Base-by-base conservation (phyloP, 139 green algal species). In the Chlorella ohadii region DNA sequence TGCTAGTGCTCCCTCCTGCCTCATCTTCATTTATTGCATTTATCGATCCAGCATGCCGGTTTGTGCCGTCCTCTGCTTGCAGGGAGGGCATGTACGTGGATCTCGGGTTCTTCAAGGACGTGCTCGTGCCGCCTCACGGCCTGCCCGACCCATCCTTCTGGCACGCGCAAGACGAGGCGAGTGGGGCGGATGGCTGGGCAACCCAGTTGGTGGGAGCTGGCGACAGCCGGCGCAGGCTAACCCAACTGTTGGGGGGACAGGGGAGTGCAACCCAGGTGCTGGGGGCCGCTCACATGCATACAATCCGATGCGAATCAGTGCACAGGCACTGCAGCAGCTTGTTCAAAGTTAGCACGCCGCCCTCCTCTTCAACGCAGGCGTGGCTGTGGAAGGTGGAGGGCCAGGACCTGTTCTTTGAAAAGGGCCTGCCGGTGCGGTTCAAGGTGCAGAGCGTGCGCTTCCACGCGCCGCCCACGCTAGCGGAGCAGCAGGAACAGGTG, bases 71-170 rank as follows among this genome's bases (percentile, higher is more conserved):
- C n/a, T n/a, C n/a, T 51, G 44, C 44, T 9, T 9, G 56, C 84
- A 96, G 92, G 76, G 72, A 88, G 15, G 95, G 95, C 0, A 61
- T 98, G 22, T 73, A 89, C 19, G 81, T 98, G 9, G 92, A 84
- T n/a, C 64, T 99, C 6, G 96, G 93, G 23, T 99, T 99, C 88
- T 98, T 98, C 59, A 85, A 94, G 9, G 96, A 99, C 81, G 83
- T 98, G 0, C n/a, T 93, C 27, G 92, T 99, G 20, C 94, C 94
- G 3, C 89, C 93, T 47, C 86, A 97, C 31, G 72, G 87, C 22
- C 79, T 97, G 47, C 91, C 93, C 27, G 88, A 93, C 19, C 92
- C 94, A 0, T 93, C 87, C 22, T 90, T 89, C 68, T 97, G 89
- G 79, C 79, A 96, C 19, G 47, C 70, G 2, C 59, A 41, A 1